Percentiles rank a stretch among this genome's conserved stretches.
Evolutionary conservation across 192 early-diverging fungal genomes (phyloP).

Genomic region (Spizellomyces sp.): DNA sequence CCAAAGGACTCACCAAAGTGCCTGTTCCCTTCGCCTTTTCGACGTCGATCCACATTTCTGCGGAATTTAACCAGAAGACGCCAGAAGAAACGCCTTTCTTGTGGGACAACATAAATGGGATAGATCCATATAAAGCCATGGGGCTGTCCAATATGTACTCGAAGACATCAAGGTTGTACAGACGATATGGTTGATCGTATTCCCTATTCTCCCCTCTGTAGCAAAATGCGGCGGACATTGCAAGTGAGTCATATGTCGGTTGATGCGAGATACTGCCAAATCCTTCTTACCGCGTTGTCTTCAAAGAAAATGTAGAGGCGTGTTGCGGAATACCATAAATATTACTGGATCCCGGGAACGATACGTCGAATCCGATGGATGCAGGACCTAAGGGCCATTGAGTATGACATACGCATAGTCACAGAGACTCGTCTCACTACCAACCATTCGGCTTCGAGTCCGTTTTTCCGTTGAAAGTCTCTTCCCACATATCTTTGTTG

Average conservation of each 20-base stretch:
- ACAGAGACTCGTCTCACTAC: no score
- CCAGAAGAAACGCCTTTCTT: slow-evolving; percentile 72
- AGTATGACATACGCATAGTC: background rate
- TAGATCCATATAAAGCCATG: slow-evolving; percentile 94
- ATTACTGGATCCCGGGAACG: slow-evolving; percentile 81
- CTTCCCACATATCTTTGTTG: slow-evolving; percentile 75
- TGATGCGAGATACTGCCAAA: background rate
- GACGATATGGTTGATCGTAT: slow-evolving; percentile 90
- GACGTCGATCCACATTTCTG: slow-evolving; percentile 99
- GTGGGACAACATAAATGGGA: slow-evolving; percentile 95
- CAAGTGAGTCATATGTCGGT: background rate
- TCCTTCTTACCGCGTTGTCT: slow-evolving; percentile 71
- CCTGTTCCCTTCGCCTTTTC: slow-evolving; percentile 61
- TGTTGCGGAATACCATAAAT: slow-evolving; percentile 98
- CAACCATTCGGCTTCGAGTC: slow-evolving; percentile 94
- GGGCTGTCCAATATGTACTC: slow-evolving; percentile 95
- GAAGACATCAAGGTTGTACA: slow-evolving; percentile 98
- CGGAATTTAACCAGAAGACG: slow-evolving; percentile 89
- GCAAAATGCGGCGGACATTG: background rate
- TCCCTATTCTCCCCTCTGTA: slow-evolving; percentile 59
- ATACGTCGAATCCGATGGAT: slow-evolving; percentile 91
- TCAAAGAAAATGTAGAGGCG: slow-evolving; percentile 80
- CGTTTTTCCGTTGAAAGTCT: slow-evolving; percentile 82
- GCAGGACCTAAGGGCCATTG: slow-evolving; percentile 68
- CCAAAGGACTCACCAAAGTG: slow-evolving; percentile 27